phyloP scores from a whole-genome alignment of 257 asterid species.

The Solanum infundibuliforme region DNA sequence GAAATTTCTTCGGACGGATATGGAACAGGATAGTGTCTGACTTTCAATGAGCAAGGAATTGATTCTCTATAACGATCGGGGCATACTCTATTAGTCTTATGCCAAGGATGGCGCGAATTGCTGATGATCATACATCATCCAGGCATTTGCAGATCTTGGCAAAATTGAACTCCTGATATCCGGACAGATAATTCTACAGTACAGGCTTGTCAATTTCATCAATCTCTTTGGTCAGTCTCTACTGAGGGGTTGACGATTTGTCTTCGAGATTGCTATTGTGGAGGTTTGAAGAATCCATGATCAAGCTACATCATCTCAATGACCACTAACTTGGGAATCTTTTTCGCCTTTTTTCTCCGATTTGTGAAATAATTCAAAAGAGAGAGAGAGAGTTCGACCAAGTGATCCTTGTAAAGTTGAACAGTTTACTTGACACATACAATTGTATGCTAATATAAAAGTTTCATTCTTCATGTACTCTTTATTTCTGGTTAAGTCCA shows the following conservation, averaged over 20 bases:
- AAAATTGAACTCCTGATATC: background rate
- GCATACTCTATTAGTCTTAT: background rate
- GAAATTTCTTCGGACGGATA: constrained; percentile 45
- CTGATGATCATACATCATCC: background rate
- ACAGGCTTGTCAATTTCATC: background rate
- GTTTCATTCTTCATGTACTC: background rate
- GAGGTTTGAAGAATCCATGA: background rate
- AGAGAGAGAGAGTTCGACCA: background rate
- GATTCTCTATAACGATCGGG: background rate
- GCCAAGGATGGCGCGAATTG: background rate
- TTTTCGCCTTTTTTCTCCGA: background rate
- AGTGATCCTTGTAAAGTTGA: background rate
- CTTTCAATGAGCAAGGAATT: background rate
- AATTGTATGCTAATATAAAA: background rate
- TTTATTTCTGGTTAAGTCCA: background rate
- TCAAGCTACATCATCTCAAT: background rate
- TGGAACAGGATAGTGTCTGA: constrained; percentile 34
- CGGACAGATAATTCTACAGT: background rate
- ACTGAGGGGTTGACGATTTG: background rate
- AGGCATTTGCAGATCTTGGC: background rate
- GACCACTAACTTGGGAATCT: background rate
- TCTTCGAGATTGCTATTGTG: background rate
- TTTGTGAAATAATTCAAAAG: background rate
- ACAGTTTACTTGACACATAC: background rate
- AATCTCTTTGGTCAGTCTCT: background rate